phyloP scores from a whole-genome alignment of 768 basidiomycete genomes.

The Kwoniella sp. region DNA sequence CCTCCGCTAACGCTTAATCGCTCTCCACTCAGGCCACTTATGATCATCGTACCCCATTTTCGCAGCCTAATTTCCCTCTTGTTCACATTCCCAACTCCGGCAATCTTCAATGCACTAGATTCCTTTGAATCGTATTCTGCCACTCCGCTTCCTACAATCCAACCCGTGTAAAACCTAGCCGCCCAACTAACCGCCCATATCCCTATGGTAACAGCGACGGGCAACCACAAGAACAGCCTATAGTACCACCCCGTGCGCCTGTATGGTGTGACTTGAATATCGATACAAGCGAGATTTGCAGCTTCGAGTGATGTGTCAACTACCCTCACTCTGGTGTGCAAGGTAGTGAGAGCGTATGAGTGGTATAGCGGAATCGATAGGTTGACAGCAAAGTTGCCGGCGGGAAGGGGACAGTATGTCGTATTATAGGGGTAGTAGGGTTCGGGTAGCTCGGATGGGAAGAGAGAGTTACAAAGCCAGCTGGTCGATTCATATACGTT shows the following conservation, averaged over 20 bases:
- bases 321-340: conserved; percentile 79
- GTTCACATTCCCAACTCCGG: conserved; percentile 19
- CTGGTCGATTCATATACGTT: conserved; percentile 69
- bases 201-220: conserved; percentile 69
- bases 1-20: conserved; percentile 80
- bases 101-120: conserved; percentile 46
- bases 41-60: conserved; percentile 83
- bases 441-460: conserved; percentile 70
- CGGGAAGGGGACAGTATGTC: conserved; percentile 73
- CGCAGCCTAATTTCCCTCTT: conserved; percentile 59
- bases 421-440: conserved; percentile 50
- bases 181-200: conserved; percentile 67
- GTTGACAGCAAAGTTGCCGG: conserved; percentile 80
- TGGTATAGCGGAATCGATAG: conserved; percentile 66
- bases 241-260: conserved; percentile 58
- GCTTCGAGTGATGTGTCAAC: conserved; percentile 74
- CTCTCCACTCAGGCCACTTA: conserved; percentile 91
- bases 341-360: conserved; percentile 75
- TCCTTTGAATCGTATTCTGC: conserved; percentile 63
- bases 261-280: conserved; percentile 72
- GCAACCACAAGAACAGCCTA: conserved; percentile 59
- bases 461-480: conserved; percentile 75
- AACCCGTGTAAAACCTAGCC: conserved; percentile 80
- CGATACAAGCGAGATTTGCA: conserved; percentile 78
- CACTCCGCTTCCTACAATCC: conserved; percentile 64